Evolutionary conservation across 495 filamentous ascomycete species (phyloP), one percentile per base, ranked within the genome.

Genomic region (Letharia lupina): DNA sequence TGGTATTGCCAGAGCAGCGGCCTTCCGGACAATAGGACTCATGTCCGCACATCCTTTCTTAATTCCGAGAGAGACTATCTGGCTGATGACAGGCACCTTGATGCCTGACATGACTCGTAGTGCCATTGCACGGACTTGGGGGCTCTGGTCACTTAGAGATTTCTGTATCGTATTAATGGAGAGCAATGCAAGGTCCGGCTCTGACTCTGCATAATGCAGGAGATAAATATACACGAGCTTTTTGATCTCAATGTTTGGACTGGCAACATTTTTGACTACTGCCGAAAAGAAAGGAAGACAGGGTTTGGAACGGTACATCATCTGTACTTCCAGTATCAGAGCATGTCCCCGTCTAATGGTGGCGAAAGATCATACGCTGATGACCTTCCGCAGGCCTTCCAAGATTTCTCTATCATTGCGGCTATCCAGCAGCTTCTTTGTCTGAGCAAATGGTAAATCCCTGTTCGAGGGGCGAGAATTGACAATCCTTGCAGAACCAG

Each of bases 141-240:
- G 91, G 74, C 91, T 96, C 62, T 87, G 80, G 76, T 97, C 94
- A 18, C 91, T 94, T 50, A 98, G 84, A 33, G 93, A 93, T 75
- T 96, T 97, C 74, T 98, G 94, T 70, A 98, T 97, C 16, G 93
- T 93, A 76, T 98, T 98, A 81, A 98, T 97, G 50, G 93, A 95
- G 28, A 98, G 82, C 13, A 98, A 83, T 58, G 95, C 93, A 40
- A 96, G 88, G 75, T 98, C 94, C 45, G 93, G 94, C 69, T 96
- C 93, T 52, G 89, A 84, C 74, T 97, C 94, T 72, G 94, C 93
- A 84, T 98, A 91, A 73, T 92, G 89, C 67, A 97, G 87, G 65
- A 98, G 86, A 75, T 96, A 97, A 73, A 96, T 96, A 80, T 98
- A 97, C 65, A 98, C 94, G 58, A 98, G 84, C 73, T 97, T 98